Conservation (phyloP, 768 basidiomycete genomes). For the Multifurca ochricompacta region DNA sequence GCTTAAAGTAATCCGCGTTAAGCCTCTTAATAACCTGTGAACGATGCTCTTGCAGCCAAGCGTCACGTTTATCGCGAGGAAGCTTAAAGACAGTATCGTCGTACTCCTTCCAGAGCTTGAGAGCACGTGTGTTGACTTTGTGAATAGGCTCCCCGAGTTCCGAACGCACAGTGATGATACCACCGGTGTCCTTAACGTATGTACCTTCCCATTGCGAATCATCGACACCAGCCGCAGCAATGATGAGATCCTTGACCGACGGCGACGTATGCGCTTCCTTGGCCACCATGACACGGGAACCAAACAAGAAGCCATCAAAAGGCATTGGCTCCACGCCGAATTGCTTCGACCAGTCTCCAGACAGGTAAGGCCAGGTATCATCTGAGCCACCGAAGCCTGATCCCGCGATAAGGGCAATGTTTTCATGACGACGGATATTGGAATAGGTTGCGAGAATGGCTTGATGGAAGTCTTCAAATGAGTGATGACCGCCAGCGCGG, state of each 20-base stretch:
- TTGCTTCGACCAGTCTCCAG: slow-evolving; percentile 86
- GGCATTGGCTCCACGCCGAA: slow-evolving; percentile 94
- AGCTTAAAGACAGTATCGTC: slow-evolving; percentile 94
- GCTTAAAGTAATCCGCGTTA: slow-evolving; percentile 93
- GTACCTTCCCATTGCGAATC: slow-evolving; percentile 93
- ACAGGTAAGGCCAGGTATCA: slow-evolving; percentile 95
- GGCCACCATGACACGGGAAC: slow-evolving; percentile 96
- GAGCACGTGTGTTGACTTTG: slow-evolving; percentile 94
- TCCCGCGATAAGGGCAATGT: slow-evolving; percentile 86
- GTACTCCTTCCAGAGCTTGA: slow-evolving; percentile 99
- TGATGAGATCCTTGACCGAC: slow-evolving; percentile 94
- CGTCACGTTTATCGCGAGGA: slow-evolving; percentile 88
- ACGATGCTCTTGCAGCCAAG: slow-evolving; percentile 82
- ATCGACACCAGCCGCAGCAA: slow-evolving; percentile 86
- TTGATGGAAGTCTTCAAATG: slow-evolving; percentile 97
- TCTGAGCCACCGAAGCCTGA: slow-evolving; percentile 94
- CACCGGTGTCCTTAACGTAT: slow-evolving; percentile 89
- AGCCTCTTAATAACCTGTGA: slow-evolving; percentile 86
- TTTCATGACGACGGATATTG: slow-evolving; percentile 79
- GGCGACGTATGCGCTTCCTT: slow-evolving; percentile 95
- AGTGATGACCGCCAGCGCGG: slow-evolving; percentile 97
- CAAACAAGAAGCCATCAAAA: slow-evolving; percentile 95
- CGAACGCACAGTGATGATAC: slow-evolving; percentile 92
- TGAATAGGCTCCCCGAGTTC: slow-evolving; percentile 99
- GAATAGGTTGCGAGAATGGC: slow-evolving; percentile 88